These are phyloP conservation scores for Spirogloea muscicola DNA, from an alignment of 139 green algal genomes.

Conservation along the genomic window DNA sequence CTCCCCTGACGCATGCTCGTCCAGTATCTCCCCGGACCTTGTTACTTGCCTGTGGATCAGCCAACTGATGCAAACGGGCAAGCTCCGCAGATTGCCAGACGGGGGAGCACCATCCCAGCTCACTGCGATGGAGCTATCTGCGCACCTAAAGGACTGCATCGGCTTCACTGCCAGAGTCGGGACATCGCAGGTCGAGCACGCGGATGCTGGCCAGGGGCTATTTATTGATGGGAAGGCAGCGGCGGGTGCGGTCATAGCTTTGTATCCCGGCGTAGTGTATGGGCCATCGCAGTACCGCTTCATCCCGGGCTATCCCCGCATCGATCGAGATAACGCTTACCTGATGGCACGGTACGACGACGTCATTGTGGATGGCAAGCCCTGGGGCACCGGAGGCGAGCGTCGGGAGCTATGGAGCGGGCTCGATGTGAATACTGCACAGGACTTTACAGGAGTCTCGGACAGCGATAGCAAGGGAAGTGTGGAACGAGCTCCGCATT, in stretches of 20 bases:
- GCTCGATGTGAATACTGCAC: neutral
- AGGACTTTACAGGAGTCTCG: neutral
- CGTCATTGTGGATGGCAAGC: slow-evolving; percentile 57
- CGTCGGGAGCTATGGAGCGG: neutral
- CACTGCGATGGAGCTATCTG: too few species aligned
- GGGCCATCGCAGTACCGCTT: slow-evolving; percentile 43
- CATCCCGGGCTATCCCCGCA: slow-evolving; percentile 67
- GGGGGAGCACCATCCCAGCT: too few species aligned
- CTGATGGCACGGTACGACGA: slow-evolving; percentile 63
- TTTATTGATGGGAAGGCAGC: slow-evolving; percentile 12
- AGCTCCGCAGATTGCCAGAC: too few species aligned
- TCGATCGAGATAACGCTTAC: slow-evolving; percentile 57
- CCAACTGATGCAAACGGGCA: too few species aligned
- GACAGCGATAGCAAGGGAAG: too few species aligned
- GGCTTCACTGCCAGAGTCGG: too few species aligned
- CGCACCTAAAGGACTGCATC: too few species aligned
- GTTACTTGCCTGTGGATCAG: too few species aligned
- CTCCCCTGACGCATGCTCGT: too few species aligned
- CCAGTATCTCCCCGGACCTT: too few species aligned
- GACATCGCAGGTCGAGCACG: too few species aligned
- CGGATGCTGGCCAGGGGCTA: slow-evolving; percentile 41
- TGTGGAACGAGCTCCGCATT: too few species aligned
- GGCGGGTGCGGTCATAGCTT: slow-evolving; percentile 54
- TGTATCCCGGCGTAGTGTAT: slow-evolving; percentile 69
- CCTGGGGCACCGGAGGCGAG: slow-evolving; percentile 52